Conservation (phyloP, 768 basidiomycete genomes). For the Pleurotus giganteus region DNA sequence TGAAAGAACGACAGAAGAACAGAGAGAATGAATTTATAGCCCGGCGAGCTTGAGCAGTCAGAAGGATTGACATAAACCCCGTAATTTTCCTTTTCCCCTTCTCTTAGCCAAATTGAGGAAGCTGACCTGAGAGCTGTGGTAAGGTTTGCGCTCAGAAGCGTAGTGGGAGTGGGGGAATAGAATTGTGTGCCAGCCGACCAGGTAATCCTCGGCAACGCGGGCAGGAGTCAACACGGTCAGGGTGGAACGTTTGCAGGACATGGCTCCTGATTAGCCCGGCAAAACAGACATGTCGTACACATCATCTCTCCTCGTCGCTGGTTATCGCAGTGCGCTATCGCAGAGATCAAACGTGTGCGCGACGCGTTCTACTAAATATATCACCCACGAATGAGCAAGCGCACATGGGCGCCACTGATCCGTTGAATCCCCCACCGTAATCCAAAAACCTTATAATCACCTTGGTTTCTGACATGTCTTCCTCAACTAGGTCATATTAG, state of each 20-base stretch:
- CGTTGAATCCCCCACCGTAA: neutral
- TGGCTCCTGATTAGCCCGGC: conserved; percentile 6
- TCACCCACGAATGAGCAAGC: conserved; percentile 7
- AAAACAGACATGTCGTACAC: neutral
- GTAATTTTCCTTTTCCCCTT: neutral
- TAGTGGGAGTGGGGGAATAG: no score
- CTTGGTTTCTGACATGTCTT: neutral
- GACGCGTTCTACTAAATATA: neutral
- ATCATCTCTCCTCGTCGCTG: neutral
- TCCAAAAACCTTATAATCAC: conserved; percentile 2
- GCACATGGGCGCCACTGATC: conserved; percentile 3
- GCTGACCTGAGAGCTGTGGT: neutral
- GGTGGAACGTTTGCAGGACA: conserved; percentile 6
- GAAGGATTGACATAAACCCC: conserved; percentile 1
- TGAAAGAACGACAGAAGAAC: neutral
- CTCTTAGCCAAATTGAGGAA: conserved; percentile 1
- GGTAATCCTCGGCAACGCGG: no score
- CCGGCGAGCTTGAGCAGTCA: neutral
- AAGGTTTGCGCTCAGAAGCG: neutral
- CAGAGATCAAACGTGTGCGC: conserved; percentile 5
- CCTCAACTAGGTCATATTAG: neutral
- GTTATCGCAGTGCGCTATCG: neutral
- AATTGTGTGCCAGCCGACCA: neutral
- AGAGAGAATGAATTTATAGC: conserved; percentile 2
- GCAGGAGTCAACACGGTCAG: conserved; percentile 1